Conservation (phyloP, 352 stramenopile genomes). For the Pythium oligandrum region DNA sequence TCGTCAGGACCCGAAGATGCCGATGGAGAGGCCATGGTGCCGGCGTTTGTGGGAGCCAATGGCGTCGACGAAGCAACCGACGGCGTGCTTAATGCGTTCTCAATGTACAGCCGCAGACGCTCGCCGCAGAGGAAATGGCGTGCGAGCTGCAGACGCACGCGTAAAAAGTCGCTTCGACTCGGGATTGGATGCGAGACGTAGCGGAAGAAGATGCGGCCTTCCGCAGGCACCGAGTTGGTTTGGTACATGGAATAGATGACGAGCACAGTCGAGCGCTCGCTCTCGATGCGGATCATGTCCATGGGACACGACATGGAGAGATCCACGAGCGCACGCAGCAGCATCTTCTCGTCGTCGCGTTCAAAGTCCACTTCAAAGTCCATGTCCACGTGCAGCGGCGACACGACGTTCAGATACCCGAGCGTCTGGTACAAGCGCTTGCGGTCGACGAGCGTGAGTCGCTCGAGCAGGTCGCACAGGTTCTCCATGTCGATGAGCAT, state of each 20-base stretch:
- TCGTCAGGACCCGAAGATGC: no score
- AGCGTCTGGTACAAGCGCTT: slow-evolving; percentile 36
- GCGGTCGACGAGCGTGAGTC: slow-evolving; percentile 34
- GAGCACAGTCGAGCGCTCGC: slow-evolving; percentile 48
- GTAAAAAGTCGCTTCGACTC: slow-evolving; percentile 37
- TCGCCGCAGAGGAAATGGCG: slow-evolving; percentile 50
- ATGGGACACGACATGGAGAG: slow-evolving; percentile 56
- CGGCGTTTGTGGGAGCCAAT: no score
- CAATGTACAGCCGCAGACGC: slow-evolving; percentile 22
- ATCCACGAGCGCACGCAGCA: slow-evolving; percentile 58
- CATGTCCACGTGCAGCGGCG: slow-evolving; percentile 54
- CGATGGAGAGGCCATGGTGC: no score
- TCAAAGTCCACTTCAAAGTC: slow-evolving; percentile 73
- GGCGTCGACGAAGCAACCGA: no score
- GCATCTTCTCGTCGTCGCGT: slow-evolving; percentile 53
- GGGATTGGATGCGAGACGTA: slow-evolving; percentile 46
- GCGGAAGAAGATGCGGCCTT: slow-evolving; percentile 53
- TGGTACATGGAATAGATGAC: slow-evolving; percentile 82
- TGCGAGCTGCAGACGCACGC: slow-evolving; percentile 38
- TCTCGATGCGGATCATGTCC: slow-evolving; percentile 72
- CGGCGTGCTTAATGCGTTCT: background rate
- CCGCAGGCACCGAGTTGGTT: slow-evolving; percentile 47
- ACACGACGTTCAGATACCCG: slow-evolving; percentile 61
- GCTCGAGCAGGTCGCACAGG: slow-evolving; percentile 51
- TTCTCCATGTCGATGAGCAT: slow-evolving; percentile 64